Percentiles rank a stretch among this genome's conserved stretches.
These are phyloP conservation scores for Synchytrium microbalum DNA, from an alignment of 371 early-diverging fungal genomes.

Conservation along the genomic window DNA sequence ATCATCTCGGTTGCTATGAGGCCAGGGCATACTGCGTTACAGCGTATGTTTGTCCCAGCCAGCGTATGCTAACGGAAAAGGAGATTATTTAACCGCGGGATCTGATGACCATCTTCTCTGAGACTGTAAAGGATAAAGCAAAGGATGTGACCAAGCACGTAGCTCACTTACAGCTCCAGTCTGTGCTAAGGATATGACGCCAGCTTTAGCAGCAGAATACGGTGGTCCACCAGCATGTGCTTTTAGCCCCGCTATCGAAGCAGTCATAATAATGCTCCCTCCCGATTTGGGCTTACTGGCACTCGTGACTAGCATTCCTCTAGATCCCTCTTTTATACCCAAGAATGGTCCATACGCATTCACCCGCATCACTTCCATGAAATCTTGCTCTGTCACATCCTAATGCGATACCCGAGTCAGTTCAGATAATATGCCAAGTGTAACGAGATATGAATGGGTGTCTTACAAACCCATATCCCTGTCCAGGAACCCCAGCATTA, in stretches of 20 bases:
- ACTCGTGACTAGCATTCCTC: constrained; percentile 29
- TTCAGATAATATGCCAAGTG: too few species aligned
- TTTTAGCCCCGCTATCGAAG: constrained; percentile 40
- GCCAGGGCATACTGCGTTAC: constrained; percentile 51
- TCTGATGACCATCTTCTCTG: too few species aligned
- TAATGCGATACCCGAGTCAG: too few species aligned
- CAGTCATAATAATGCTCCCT: constrained; percentile 38
- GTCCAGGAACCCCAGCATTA: constrained; percentile 30
- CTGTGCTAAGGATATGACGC: constrained; percentile 46
- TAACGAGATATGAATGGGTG: constrained; percentile 19
- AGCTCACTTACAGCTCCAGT: too few species aligned
- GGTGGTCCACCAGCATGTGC: constrained; percentile 37
- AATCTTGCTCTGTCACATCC: too few species aligned
- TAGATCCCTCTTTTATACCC: too few species aligned
- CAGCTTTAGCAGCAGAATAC: constrained; percentile 43
- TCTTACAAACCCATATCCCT: not conserved
- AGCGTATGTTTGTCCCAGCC: constrained; percentile 40
- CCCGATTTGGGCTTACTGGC: constrained; percentile 32
- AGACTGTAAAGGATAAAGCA: too few species aligned
- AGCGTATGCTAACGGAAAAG: too few species aligned
- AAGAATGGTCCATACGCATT: too few species aligned
- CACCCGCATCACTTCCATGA: too few species aligned
- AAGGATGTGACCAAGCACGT: too few species aligned
- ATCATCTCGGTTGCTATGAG: constrained; percentile 53
- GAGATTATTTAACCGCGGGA: too few species aligned